These are phyloP conservation scores for Eucalyptus erythrocorys DNA, from an alignment of 345 rosid species.

Conservation along the genomic window DNA sequence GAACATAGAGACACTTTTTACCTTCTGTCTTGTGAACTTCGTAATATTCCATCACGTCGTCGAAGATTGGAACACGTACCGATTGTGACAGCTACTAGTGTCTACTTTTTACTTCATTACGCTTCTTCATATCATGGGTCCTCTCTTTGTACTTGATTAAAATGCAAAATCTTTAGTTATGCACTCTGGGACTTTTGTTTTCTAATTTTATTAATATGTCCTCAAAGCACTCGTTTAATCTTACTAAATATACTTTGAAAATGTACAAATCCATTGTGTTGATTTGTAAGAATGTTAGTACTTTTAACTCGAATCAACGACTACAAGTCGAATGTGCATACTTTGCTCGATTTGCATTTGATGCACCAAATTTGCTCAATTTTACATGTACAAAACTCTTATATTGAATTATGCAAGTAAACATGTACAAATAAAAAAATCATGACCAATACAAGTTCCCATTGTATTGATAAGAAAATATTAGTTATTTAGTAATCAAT, in stretches of 20 bases:
- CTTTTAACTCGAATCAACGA: background rate
- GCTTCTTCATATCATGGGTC: background rate
- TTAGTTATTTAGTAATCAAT: background rate
- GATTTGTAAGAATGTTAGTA: background rate
- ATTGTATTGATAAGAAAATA: background rate
- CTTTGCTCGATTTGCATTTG: background rate
- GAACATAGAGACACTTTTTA: background rate
- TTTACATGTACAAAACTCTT: accelerated
- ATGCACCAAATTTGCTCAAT: background rate
- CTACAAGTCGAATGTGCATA: background rate
- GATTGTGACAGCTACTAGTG: background rate
- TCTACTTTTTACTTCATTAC: background rate
- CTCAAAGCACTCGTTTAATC: background rate
- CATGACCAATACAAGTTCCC: background rate
- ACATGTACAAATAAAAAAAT: background rate
- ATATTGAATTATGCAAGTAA: background rate
- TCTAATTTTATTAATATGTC: background rate
- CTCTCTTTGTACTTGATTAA: background rate
- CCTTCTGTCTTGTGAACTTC: background rate
- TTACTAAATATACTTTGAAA: background rate
- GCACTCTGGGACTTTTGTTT: background rate
- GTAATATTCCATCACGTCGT: background rate
- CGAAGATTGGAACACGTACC: background rate
- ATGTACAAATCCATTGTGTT: background rate
- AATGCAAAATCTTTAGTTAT: background rate